phyloP scores from a whole-genome alignment of 371 early-diverging fungal species.

The Apophysomyces elegans region DNA sequence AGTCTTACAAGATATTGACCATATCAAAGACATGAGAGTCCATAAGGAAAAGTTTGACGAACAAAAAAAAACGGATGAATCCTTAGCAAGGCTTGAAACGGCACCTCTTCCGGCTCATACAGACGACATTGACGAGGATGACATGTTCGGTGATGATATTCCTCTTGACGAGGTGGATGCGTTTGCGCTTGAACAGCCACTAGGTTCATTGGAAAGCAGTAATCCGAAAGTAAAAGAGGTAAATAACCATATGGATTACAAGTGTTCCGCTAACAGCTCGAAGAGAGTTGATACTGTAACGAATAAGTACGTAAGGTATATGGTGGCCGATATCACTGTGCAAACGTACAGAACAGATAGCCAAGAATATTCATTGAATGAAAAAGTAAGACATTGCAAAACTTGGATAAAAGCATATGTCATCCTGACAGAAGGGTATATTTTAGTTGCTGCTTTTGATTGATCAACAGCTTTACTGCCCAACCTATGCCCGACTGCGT shows the following conservation, averaged over 20 bases:
- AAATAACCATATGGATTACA: not conserved
- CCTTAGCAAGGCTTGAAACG: not conserved
- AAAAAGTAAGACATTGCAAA: conserved; percentile 16
- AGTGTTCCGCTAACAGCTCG: not conserved
- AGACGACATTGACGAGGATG: conserved; percentile 34
- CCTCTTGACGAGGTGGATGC: conserved; percentile 34
- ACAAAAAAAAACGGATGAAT: not conserved
- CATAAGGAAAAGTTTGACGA: not conserved
- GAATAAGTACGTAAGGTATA: conserved; percentile 20
- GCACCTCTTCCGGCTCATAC: not conserved
- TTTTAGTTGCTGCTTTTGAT: conserved; percentile 5
- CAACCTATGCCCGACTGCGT: conserved; percentile 32
- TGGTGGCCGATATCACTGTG: conserved; percentile 12
- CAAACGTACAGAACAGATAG: conserved; percentile 9
- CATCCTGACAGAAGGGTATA: no score
- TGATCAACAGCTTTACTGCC: not conserved
- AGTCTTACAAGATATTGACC: not conserved
- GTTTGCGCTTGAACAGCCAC: not conserved
- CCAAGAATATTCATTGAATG: not conserved
- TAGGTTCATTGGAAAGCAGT: no score
- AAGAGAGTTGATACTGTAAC: not conserved
- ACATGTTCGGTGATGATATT: conserved; percentile 51
- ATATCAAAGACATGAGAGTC: not conserved
- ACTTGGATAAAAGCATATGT: not conserved
- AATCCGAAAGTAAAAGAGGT: not conserved